phyloP scores from a whole-genome alignment of 2,329 filamentous ascomycete species.

The Hirsutella minnesotensis region DNA sequence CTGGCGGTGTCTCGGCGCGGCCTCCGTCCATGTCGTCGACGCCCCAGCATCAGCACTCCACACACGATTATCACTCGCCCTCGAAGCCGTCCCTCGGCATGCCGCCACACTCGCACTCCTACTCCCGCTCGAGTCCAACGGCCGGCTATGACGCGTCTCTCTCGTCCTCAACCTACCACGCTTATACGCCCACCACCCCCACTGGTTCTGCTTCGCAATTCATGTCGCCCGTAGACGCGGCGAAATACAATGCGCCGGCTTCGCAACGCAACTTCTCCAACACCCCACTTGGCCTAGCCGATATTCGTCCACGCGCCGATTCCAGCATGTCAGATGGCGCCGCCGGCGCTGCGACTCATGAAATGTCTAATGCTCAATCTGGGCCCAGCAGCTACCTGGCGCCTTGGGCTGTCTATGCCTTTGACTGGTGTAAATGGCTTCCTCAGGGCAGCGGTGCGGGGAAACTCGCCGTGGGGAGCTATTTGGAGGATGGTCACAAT shows the following conservation, averaged over 20 bases:
- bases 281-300: constrained; percentile 80
- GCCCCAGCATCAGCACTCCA: constrained; percentile 24
- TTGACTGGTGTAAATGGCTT: constrained; percentile 99
- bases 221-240: constrained; percentile 40
- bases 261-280: constrained; percentile 59
- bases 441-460: constrained; percentile 70
- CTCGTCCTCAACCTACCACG: constrained; percentile 37
- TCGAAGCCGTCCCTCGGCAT: constrained; percentile 54
- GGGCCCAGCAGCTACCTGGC: constrained; percentile 87
- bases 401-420: constrained; percentile 91
- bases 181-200: constrained; percentile 54
- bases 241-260: constrained; percentile 43
- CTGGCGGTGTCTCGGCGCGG: constrained; percentile 32
- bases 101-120: constrained; percentile 58
- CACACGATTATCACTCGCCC: constrained; percentile 47
- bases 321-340: constrained; percentile 65
- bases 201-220: constrained; percentile 51
- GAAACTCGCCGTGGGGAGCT: constrained; percentile 91
- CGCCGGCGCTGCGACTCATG: constrained; percentile 50
- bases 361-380: constrained; percentile 51
- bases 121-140: constrained; percentile 77
- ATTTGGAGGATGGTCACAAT: constrained; percentile 95
- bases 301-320: constrained; percentile 80
- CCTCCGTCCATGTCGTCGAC: constrained; percentile 17
- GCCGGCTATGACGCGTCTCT: constrained; percentile 39